Evolutionary conservation across 169 alveolate genomes (phyloP), one percentile per base, ranked within the genome.

Genomic region (Plasmodium ovale): DNA sequence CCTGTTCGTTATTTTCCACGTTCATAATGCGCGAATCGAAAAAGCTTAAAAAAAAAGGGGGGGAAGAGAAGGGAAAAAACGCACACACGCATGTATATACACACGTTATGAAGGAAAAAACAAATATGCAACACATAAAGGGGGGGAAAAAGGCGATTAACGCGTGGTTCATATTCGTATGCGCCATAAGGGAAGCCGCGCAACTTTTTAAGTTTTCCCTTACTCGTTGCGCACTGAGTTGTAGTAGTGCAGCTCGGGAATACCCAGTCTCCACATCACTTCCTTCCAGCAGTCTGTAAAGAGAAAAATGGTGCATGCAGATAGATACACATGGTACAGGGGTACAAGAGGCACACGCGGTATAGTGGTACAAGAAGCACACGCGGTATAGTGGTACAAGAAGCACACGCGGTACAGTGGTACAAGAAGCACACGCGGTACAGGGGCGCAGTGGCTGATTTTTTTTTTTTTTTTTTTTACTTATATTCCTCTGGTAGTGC

Each of bases 401-500:
- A n/a, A n/a, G n/a, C n/a, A n/a, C n/a, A n/a, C 5, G 51, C n/a
- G 51, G 10, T 6, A 39, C 56, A 10, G 31, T 54, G 23, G 21
- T 54, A 19, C 21, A 16, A 14, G 65, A n/a, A 21, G 25, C 1
- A 27, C 19, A 3, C 33, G 12, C 16, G 21, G 3, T 12, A 0
- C 4, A 39, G 33, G 0, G n/a, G 23, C 25, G n/a, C n/a, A n/a
- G n/a, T n/a, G n/a, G n/a, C n/a, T n/a, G n/a, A n/a, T n/a, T n/a
- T n/a, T n/a, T n/a, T n/a, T n/a, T n/a, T n/a, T n/a, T n/a, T n/a
- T 49, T 19, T 19, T 19, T 23, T 44, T 56, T 73, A 74, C 88
- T 60, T 42, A 59, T 74, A 44, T 82, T 82, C 31, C 92, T 87
- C 29, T 92, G 94, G 84, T 92, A 92, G 47, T 92, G 94, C 25